Conservation (phyloP, 208 protist genomes). For the Leishmania guyanensis region DNA sequence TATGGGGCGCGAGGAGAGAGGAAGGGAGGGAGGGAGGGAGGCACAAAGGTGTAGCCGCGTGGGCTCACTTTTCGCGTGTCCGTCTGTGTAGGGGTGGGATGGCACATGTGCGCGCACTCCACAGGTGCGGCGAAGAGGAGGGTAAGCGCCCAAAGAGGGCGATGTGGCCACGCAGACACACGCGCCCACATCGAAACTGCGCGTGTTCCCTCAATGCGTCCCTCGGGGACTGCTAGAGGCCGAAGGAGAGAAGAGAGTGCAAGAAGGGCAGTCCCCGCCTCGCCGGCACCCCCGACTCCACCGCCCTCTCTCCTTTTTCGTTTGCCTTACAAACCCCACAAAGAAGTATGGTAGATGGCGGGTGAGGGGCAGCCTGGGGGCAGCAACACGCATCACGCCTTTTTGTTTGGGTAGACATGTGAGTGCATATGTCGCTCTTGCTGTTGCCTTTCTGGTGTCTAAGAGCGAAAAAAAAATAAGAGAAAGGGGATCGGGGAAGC, state of each 20-base stretch:
- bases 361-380: no score
- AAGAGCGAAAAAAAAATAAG: neutral
- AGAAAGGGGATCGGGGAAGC: neutral
- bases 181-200: neutral
- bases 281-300: neutral
- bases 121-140: neutral
- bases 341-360: neutral
- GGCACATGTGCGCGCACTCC: neutral
- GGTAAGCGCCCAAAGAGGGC: neutral
- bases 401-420: neutral
- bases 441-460: neutral
- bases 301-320: neutral
- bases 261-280: neutral
- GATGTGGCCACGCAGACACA: neutral
- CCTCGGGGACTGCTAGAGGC: neutral
- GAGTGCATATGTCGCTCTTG: neutral
- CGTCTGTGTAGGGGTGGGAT: neutral
- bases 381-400: neutral
- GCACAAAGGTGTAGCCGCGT: neutral
- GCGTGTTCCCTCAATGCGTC: neutral
- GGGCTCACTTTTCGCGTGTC: neutral
- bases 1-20: no score
- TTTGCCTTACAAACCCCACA: no score
- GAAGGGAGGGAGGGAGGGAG: neutral
- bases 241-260: neutral